Evolutionary conservation across 768 basidiomycete species (phyloP).

Genomic region (Auriscalpium vulgare): DNA sequence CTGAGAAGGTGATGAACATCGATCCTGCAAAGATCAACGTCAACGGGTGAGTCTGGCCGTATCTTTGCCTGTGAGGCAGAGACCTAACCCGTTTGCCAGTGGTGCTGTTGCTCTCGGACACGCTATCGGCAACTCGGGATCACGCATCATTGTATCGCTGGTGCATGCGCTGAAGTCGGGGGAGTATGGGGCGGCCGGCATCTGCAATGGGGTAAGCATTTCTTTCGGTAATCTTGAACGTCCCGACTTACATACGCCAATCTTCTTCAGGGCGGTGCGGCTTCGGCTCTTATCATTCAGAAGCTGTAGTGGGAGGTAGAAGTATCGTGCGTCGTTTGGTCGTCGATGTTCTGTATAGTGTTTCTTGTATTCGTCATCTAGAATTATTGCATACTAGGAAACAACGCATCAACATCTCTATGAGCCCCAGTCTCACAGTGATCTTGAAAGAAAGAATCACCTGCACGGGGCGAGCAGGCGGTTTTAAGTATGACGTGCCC

Average conservation of each 20-base stretch:
- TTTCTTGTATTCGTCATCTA: too few relatives aligned
- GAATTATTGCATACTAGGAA: too few relatives aligned
- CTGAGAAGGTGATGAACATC: constrained; percentile 80
- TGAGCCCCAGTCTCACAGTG: too few relatives aligned
- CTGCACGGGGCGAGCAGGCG: too few relatives aligned
- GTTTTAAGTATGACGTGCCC: too few relatives aligned
- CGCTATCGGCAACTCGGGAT: constrained; percentile 93
- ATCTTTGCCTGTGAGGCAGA: constrained; percentile 2
- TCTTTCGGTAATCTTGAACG: background rate
- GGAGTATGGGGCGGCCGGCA: constrained; percentile 90
- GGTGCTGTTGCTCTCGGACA: constrained; percentile 96
- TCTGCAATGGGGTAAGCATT: constrained; percentile 88
- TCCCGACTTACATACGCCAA: constrained; percentile 10
- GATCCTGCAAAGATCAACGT: constrained; percentile 87
- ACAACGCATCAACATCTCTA: too few relatives aligned
- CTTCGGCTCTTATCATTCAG: constrained; percentile 86
- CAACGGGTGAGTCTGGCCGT: constrained; percentile 51
- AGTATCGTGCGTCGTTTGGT: background rate
- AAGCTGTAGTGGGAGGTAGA: constrained; percentile 41
- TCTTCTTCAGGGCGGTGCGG: constrained; percentile 71
- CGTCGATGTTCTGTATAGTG: too few relatives aligned
- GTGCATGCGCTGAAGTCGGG: constrained; percentile 87
- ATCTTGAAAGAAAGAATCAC: too few relatives aligned
- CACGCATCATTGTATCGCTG: constrained; percentile 89
- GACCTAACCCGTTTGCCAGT: constrained; percentile 34